Evolutionary conservation across 2,329 filamentous ascomycete species (phyloP).

Genomic region (Catunica adiposa): DNA sequence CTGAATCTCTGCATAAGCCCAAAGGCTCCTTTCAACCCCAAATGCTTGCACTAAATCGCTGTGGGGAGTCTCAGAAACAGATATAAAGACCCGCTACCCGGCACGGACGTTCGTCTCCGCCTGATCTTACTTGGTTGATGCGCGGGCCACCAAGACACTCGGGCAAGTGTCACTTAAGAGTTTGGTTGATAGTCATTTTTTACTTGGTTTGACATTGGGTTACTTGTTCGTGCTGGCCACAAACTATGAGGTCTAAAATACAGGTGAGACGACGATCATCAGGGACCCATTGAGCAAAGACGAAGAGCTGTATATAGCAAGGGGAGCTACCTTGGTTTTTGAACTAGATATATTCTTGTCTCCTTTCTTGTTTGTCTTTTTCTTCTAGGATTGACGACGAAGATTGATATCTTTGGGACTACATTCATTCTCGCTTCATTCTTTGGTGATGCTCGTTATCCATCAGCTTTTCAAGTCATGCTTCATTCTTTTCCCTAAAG

Average conservation of each 20-base stretch:
- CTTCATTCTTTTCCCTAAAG: slow-evolving; percentile 2
- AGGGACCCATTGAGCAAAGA: no score
- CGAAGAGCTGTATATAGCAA: neutral
- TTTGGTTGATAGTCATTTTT: no score
- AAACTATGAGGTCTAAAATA: no score
- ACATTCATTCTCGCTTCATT: slow-evolving; percentile 1
- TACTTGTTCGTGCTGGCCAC: no score
- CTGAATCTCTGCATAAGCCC: neutral
- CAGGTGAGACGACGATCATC: no score
- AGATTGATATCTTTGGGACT: neutral
- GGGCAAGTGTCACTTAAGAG: no score
- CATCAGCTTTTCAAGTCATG: neutral
- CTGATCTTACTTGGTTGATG: neutral
- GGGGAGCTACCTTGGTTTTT: no score
- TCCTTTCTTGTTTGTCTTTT: neutral
- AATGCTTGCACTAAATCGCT: neutral
- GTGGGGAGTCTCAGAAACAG: neutral
- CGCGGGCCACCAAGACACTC: no score
- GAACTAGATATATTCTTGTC: neutral
- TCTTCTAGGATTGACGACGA: neutral
- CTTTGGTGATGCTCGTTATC: neutral
- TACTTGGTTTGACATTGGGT: no score
- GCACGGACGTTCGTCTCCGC: neutral
- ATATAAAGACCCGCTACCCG: neutral
- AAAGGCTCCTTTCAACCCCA: no score